Percentiles rank a stretch among this genome's conserved stretches.
Conservation (phyloP, 2,329 filamentous ascomycete genomes). For the Botrytis squamosa region DNA sequence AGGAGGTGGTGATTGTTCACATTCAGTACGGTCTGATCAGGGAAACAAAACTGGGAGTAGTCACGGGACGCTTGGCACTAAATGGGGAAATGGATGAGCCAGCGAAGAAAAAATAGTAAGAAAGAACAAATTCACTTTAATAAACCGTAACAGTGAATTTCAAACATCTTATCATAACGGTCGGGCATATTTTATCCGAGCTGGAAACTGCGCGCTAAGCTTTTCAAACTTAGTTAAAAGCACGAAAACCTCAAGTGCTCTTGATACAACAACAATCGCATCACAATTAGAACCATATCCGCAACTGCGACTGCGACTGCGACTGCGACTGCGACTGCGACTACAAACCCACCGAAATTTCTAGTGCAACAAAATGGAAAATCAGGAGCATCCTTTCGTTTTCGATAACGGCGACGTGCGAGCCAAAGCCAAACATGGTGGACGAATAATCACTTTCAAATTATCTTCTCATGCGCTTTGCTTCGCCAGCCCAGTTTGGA, state of each 20-base stretch:
- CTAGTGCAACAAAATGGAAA: neutral
- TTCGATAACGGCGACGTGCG: neutral
- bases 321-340: neutral
- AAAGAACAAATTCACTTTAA: accelerated
- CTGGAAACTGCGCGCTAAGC: neutral
- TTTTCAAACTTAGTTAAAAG: neutral
- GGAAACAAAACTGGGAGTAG: neutral
- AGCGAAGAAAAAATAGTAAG: neutral
- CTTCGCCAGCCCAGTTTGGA: neutral
- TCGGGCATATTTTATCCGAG: neutral
- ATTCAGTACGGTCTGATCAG: neutral
- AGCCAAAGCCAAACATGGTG: neutral
- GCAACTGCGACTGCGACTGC: neutral
- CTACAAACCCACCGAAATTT: neutral
- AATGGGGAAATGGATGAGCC: slow-evolving; percentile 6
- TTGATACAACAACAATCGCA: neutral
- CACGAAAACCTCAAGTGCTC: neutral
- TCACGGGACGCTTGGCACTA: neutral
- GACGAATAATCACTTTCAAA: neutral
- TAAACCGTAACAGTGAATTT: neutral
- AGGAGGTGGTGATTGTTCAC: neutral
- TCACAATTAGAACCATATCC: neutral
- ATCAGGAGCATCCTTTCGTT: neutral
- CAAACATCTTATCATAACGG: accelerated
- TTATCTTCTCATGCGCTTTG: neutral